Evolutionary conservation across 768 basidiomycete species (phyloP), one percentile per base, ranked within the genome.

Genomic region (Termitomyces sp.): DNA sequence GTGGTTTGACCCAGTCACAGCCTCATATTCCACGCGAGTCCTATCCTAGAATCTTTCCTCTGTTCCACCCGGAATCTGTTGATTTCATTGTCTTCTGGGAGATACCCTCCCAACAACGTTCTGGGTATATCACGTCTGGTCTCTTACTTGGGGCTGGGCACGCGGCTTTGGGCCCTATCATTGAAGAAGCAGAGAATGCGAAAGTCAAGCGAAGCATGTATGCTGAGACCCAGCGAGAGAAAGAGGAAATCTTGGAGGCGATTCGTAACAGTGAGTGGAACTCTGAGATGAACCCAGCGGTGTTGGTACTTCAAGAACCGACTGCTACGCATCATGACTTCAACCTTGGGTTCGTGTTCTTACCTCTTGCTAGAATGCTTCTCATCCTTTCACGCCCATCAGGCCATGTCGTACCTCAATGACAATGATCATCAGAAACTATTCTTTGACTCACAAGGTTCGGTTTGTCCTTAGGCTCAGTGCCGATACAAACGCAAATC

Each of bases 121-220:
- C 75, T 7, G 94, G 95, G 0, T 82, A 87, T 68, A 67, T 87
- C 20, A 74, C 83, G 5, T 76, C 86, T 18, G 86, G 86, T 6
- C 68, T 88, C 24, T 79, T 76, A 16, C 79, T 92, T 12, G 91
- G 93, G 7, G 89, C 91, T 11, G 72, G 79, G 3, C 88, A 91
- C 69, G 91, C 86, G 12, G 74, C 84, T 15, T 77, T 96, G 60
- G 78, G 83, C 18, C 79, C 81, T 52, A 76, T 88, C 40, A 79
- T 94, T 6, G 79, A 84, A 52, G 79, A 82, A 20, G 81, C 84
- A 11, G 86, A 87, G 67, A 77, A 74, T 49, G 81, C 81, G 12
- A 91, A 91, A 73, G 81, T 80, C 24, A 90, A 87, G 62, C 83
- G 94, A 49, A 92, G 85, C 64, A 93, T 97, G 84, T 98, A 94